These are phyloP conservation scores for Barnettozyma californica DNA, from an alignment of 805 yeast genomes.

Conservation along the genomic window DNA sequence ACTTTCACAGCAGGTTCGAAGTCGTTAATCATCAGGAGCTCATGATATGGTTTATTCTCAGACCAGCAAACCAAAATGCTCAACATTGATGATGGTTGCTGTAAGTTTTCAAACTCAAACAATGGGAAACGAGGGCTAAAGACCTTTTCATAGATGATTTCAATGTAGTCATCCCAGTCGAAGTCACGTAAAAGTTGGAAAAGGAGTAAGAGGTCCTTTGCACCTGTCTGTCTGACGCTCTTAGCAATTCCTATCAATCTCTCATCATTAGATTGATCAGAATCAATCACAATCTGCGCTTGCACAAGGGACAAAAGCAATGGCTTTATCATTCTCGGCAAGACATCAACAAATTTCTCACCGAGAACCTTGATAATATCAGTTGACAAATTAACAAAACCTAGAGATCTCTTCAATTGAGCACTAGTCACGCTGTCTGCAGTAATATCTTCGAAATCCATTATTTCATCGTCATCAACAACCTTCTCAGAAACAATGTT, in stretches of 20 bases:
- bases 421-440: slow-evolving; percentile 25
- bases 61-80: slow-evolving; percentile 60
- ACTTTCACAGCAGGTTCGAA: slow-evolving; percentile 50
- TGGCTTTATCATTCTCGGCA: slow-evolving; percentile 32
- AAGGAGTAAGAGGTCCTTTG: slow-evolving; percentile 55
- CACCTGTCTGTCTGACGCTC: slow-evolving; percentile 59
- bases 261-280: slow-evolving; percentile 13
- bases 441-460: slow-evolving; percentile 19
- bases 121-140: slow-evolving; percentile 58
- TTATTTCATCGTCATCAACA: slow-evolving; percentile 26
- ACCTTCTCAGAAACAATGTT: slow-evolving; percentile 55
- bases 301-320: slow-evolving; percentile 38
- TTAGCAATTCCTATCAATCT: slow-evolving; percentile 37
- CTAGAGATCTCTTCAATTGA: slow-evolving; percentile 47
- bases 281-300: slow-evolving; percentile 40
- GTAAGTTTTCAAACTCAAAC: slow-evolving; percentile 74
- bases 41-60: slow-evolving; percentile 37
- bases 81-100: slow-evolving; percentile 77
- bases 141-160: slow-evolving; percentile 45
- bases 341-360: slow-evolving; percentile 41
- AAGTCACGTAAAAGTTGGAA: slow-evolving; percentile 49
- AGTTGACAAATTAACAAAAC: slow-evolving; percentile 56
- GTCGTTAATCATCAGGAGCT: slow-evolving; percentile 52
- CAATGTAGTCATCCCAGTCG: slow-evolving; percentile 53
- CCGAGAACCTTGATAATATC: slow-evolving; percentile 60